Evolutionary conservation across 345 rosid species (phyloP), one percentile per base, ranked within the genome.

Genomic region (Brassica nigra): DNA sequence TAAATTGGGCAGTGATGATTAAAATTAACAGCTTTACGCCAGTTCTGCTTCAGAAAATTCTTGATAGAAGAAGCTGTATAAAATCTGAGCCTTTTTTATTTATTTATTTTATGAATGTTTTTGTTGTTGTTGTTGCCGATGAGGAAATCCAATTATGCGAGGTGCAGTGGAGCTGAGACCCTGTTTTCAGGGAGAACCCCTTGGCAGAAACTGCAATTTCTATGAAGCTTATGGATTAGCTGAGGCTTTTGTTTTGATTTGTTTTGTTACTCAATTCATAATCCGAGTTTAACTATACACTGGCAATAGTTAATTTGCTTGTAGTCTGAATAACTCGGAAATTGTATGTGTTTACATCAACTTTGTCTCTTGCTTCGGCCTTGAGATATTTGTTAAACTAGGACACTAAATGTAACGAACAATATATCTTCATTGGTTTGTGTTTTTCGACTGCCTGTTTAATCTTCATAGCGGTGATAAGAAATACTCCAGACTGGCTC

Each of bases 11-110:
- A 23, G 10, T 86, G 95, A 89, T 11, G 92, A 89, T 76, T 63
- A 39, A 61, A 58, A 31, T 5, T 20, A 44, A 61, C 95, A 90
- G 93, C 91, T 91, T 87, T 70, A 78, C 76, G 97, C 94, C 97
- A 90, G 98, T 94, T 92, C 95, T 94, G 97, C 98, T 90, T 86
- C 98, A 78, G 98, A 94, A 63, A 89, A 85, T 88, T 89, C 95
- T 76, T 94, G 98, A 92, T 92, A 15, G 95, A 90, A 58, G 86
- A 82, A 90, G 93, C 93, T 89, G 97, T 82, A 75, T 63, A 54
- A 6, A 58, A n/a, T 85, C 96, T 87, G 94, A 89, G 97, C 91
- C 85, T 59, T 15, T 36, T 44, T 9, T 3, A 23, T 23, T 23
- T 15, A 1, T 1, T 8, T 2, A 4, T 12, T 27, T 1, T 49